Base-by-base conservation (phyloP, 192 early-diverging fungal genomes). In the Umbelopsis sp. region DNA sequence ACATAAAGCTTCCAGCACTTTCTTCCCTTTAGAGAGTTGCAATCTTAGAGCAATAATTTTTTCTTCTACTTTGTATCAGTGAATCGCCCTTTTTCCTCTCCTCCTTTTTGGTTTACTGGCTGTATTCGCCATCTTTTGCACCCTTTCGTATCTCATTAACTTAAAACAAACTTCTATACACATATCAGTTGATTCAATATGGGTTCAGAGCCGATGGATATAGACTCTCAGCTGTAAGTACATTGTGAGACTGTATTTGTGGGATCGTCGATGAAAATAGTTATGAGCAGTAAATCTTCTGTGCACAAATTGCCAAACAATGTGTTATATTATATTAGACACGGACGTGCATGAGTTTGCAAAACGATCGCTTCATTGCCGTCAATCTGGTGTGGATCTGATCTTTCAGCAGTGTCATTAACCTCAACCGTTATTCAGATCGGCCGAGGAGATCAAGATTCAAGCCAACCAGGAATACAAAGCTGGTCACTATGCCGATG, bases 401-500 rank as follows among this genome's bases (percentile, higher is more conserved):
- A 30, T 30, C 27, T 3, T 30, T 30, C 27, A 30, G 37, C 5
- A 21, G 4, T 20, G 12, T 49, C 7, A n/a, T 12, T 35, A 37
- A 30, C 27, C 25, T 35, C 0, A 13, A 27, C 13, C 30, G 0
- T 44, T 2, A 23, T 66, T 44, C 35, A 78, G 76, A 52, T 64
- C 66, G 25, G 90, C 92, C 47, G 90, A 92, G 65, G 80, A 84
- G 30, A 77, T 88, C 50, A 94, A 94, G 78, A 83, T 74, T 25
- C 67, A 88, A 72, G 93, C 88, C 46, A 93, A 92, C 72, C 82
- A 82, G 45, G 65, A 84, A 66, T 94, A 91, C 71, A 93, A 92
- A 78, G 58, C 69, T n/a, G 89, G 79, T 58, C 73, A 89, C 49
- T 93, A 93, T 78, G 66, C 73, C 46, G 80, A 80, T n/a, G 90